Evolutionary conservation across 2,329 filamentous ascomycete species (phyloP).

Genomic region (Sarocladiaceae sp.): DNA sequence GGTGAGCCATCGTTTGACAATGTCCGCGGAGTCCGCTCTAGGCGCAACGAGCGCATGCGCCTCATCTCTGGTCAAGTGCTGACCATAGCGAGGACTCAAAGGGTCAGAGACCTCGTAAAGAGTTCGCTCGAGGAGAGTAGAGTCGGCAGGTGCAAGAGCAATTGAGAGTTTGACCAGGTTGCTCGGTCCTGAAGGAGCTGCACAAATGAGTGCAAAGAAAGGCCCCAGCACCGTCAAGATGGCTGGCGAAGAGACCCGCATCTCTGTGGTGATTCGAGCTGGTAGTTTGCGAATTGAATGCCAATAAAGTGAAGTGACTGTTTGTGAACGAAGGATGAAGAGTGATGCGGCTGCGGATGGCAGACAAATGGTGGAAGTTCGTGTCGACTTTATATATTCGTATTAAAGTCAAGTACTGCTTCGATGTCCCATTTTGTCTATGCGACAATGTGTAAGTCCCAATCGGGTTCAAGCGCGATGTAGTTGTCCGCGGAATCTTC

Average conservation of each 20-base stretch:
- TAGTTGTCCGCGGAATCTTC: neutral
- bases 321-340: neutral
- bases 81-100: conserved; percentile 39
- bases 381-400: neutral
- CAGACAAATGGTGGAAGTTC: neutral
- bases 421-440: neutral
- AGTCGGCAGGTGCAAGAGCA: conserved; percentile 21
- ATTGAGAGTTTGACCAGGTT: conserved; percentile 22
- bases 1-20: conserved; percentile 42
- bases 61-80: conserved; percentile 43
- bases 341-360: neutral
- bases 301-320: neutral
- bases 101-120: conserved; percentile 47
- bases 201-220: neutral
- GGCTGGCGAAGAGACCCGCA: neutral
- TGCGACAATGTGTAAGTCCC: neutral
- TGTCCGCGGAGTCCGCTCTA: conserved; percentile 28
- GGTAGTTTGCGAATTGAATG: neutral
- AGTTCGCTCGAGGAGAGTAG: conserved; percentile 33
- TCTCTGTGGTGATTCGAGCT: neutral
- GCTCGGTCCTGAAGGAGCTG: neutral
- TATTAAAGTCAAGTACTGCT: neutral
- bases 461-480: neutral
- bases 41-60: conserved; percentile 46
- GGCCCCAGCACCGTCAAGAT: neutral